Evolutionary conservation across 129 eudicot genomes (phyloP).

Genomic region (Pulicaria dysenterica): DNA sequence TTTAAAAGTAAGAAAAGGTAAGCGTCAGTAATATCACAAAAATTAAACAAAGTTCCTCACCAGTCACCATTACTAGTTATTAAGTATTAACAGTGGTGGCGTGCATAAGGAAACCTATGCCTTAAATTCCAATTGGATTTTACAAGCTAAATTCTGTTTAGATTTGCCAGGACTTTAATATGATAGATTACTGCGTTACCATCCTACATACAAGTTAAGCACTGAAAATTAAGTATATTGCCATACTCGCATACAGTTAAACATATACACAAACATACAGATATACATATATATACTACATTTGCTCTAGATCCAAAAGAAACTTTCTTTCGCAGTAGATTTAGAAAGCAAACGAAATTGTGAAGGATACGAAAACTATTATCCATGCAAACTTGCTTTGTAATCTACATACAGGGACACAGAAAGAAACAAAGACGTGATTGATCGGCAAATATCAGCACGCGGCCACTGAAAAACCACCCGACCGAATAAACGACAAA

Average conservation of each 20-base stretch:
- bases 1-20: conserved; percentile 13
- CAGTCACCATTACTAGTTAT: conserved; percentile 7
- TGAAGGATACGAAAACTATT: background rate
- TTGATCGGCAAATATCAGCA: background rate
- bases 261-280: background rate
- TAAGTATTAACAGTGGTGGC: background rate
- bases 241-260: background rate
- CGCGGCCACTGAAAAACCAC: conserved; percentile 1
- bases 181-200: background rate
- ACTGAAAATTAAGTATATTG: background rate
- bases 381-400: background rate
- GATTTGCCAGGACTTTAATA: background rate
- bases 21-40: conserved; percentile 3
- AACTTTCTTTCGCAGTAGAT: background rate
- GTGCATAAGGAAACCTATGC: background rate
- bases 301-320: conserved; percentile 8
- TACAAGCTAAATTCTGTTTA: background rate
- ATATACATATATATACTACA: background rate
- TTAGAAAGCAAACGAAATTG: conserved; percentile 12
- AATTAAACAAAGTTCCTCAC: conserved; percentile 8
- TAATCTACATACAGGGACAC: background rate
- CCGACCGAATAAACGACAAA: conserved; percentile 25
- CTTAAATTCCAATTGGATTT: conserved; percentile 1
- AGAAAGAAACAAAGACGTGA: background rate
- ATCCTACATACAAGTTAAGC: background rate